Base-by-base conservation (phyloP, 108 stramenopile genomes). In the Conticribra weissflogii region DNA sequence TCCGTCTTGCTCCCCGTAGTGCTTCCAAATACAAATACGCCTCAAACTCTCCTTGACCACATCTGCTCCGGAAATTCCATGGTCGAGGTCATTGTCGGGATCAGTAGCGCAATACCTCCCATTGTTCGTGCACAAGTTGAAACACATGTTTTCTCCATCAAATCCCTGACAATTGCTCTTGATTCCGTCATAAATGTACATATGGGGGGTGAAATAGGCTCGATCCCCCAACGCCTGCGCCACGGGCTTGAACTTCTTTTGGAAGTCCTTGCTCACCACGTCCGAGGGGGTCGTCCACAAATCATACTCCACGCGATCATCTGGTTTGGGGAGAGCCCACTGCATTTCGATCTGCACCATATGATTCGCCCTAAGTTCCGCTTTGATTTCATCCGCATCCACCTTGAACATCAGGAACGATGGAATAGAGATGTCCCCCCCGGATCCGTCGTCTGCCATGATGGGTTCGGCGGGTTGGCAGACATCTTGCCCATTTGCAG, bases 361-460 rank as follows among this genome's bases (percentile, higher is more conserved):
- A 24, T 83, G 77, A 74, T 91, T 83, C 24, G 74, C 48, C 70
- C 68, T 61, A 54, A 95, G 61, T 18, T 82, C 77, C 3, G 74
- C 75, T 73, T 89, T 89, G 57, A 95, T 59, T 30, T 54, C 41
- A 62, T 95, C 94, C 25, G 89, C 93, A 70, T 95, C 93, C 62
- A 89, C 63, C 72, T 94, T 92, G 81, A 86, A 89, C 78, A 95
- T 81, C 18, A 96, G 85, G 66, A 96, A 88, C 45, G 91, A 81
- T 22, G 97, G 96, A 53, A 97, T 97, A 66, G 91, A 81, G 73
- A 97, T 89, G 81, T 97, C 97, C 19, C 79, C 71, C 8, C 97
- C 97, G 51, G 84, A 86, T 36, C 97, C 96, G 73, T 97, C 97
- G 71, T 97, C 97, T n/a, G 97, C 97, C 97, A 97, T 96, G 78